These are phyloP conservation scores for Cytospora schulzeri DNA, from an alignment of 2,329 filamentous ascomycete species.

Conservation along the genomic window DNA sequence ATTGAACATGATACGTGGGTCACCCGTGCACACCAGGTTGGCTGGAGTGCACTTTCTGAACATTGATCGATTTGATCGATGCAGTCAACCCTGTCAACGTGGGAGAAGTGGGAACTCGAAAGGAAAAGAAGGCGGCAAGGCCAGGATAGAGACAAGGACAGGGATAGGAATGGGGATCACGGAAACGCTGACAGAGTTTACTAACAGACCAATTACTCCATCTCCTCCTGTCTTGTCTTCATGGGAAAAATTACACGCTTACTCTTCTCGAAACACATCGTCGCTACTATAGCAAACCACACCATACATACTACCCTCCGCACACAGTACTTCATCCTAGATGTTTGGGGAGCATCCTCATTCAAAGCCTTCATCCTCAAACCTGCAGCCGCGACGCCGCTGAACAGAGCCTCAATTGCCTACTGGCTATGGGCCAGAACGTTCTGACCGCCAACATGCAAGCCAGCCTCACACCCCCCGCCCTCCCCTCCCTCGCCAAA, in stretches of 20 bases:
- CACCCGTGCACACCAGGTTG: not conserved
- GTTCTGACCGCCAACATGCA: too few species aligned
- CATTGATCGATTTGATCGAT: too few species aligned
- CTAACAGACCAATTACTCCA: not conserved
- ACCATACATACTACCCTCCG: too few species aligned
- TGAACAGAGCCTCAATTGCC: not conserved
- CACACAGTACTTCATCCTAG: too few species aligned
- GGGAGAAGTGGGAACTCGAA: not conserved
- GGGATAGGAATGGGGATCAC: too few species aligned
- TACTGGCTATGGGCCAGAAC: not conserved
- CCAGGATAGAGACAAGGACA: not conserved
- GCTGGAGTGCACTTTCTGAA: not conserved
- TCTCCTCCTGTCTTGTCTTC: slow-evolving; percentile 4
- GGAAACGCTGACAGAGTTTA: not conserved
- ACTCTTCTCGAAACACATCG: slow-evolving; percentile 12
- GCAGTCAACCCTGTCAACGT: not conserved
- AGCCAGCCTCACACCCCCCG: not conserved
- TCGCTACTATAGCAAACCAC: not conserved
- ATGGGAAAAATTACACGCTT: not conserved
- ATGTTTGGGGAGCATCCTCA: not conserved
- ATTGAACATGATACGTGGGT: not conserved
- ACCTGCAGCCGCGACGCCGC: not conserved
- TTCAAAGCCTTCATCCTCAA: not conserved
- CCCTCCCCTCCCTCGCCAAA: too few species aligned
- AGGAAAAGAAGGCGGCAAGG: not conserved